A percentile compares a stretch with the other conserved stretches of the same genome.
phyloP scores from a whole-genome alignment of 1,284 basidiomycete genomes.

The Neotropicomus parvogracilis region DNA sequence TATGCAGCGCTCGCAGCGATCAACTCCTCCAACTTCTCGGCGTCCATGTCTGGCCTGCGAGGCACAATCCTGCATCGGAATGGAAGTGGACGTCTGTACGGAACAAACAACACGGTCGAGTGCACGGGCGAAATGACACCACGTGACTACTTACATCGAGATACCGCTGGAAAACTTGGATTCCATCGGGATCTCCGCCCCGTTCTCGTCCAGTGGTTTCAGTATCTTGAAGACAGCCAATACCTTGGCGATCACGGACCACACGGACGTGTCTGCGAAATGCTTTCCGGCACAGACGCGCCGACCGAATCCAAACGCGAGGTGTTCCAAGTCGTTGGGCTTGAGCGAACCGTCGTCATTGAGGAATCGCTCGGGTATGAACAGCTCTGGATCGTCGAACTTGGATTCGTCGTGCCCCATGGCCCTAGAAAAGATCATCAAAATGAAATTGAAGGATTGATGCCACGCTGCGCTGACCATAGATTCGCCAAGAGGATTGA shows the following conservation, averaged over 20 bases:
- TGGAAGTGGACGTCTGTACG: not conserved
- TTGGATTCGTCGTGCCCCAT: not conserved
- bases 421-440: not conserved
- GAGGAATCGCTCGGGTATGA: not conserved
- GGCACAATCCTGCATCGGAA: not conserved
- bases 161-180: not conserved
- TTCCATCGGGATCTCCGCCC: not conserved
- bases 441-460: not conserved
- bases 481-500: conserved; percentile 3
- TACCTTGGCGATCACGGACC: too few relatives aligned
- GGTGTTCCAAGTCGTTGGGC: not conserved
- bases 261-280: too few relatives aligned
- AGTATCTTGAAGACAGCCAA: too few relatives aligned
- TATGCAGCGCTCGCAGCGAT: not conserved
- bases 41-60: not conserved
- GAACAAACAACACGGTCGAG: not conserved
- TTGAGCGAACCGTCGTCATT: not conserved
- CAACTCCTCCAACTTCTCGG: not conserved
- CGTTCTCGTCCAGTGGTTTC: not conserved
- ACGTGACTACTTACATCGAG: not conserved
- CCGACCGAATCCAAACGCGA: not conserved
- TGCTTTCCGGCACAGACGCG: not conserved
- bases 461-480: not conserved
- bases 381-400: not conserved
- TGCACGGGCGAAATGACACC: not conserved